Percentiles rank a stretch among this genome's conserved stretches.
phyloP scores from a whole-genome alignment of 2,329 filamentous ascomycete species.

The Lasiodiplodia hormozganensis region DNA sequence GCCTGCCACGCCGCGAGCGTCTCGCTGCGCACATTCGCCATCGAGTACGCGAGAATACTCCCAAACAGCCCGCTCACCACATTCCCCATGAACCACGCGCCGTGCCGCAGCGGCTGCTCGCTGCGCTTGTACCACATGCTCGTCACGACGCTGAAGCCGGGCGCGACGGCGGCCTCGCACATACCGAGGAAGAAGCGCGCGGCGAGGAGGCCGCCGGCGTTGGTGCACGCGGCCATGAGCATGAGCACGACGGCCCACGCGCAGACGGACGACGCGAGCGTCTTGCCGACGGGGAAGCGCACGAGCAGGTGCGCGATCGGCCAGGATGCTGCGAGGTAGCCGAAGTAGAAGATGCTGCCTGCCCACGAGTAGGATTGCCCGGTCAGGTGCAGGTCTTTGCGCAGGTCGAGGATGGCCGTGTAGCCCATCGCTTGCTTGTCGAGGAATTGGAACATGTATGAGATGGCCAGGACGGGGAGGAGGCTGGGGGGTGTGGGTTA shows the following conservation, averaged over 20 bases:
- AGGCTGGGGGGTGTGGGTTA: background rate
- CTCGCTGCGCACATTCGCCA: constrained; percentile 11
- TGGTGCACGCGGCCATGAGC: constrained; percentile 12
- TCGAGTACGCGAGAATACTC: constrained; percentile 17
- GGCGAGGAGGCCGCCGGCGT: constrained; percentile 36
- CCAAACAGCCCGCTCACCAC: constrained; percentile 7
- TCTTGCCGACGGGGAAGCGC: constrained; percentile 27
- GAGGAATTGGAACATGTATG: constrained; percentile 35
- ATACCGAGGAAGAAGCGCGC: constrained; percentile 36
- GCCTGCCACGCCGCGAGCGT: constrained; percentile 10
- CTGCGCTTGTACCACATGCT: constrained; percentile 35
- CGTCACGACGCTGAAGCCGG: constrained; percentile 39
- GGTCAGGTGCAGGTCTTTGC: constrained; percentile 33
- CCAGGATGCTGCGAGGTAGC: constrained; percentile 28
- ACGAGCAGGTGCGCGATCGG: constrained; percentile 29
- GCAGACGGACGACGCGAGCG: constrained; percentile 23
- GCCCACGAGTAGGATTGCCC: constrained; percentile 38
- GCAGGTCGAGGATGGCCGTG: constrained; percentile 37
- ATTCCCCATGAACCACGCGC: constrained; percentile 28
- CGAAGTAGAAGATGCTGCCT: constrained; percentile 37
- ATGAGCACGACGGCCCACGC: constrained; percentile 24
- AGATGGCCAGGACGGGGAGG: constrained; percentile 34
- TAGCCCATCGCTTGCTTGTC: constrained; percentile 34
- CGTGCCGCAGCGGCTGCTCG: constrained; percentile 19
- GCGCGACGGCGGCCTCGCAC: constrained; percentile 38